Evolutionary conservation across 2,329 filamentous ascomycete species (phyloP), one percentile per base, ranked within the genome.

Genomic region (Fusarium poae): DNA sequence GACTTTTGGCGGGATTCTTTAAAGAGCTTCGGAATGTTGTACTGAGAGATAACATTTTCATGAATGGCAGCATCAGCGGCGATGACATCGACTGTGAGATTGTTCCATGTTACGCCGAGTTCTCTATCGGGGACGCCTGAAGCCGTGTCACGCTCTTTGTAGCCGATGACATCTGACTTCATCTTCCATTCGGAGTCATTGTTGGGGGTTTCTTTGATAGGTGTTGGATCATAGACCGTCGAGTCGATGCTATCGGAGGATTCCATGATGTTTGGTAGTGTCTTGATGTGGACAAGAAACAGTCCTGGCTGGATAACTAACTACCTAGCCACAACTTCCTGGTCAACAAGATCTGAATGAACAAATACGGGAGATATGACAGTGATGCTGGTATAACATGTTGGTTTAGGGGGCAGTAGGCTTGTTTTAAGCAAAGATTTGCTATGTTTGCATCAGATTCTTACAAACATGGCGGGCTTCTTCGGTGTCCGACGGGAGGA

Each of bases 51-150:
- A 49, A 91, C 84, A 50, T 91, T 88, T 70, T 92, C 89, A 66
- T 91, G 88, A 32, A 91, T 81, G 12, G 88, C 86, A 3, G 89
- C 86, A 29, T 89, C 87, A 16, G 88, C 80, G 29, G 86, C 85
- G 74, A 87, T 80, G 18, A 86, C 90, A 54, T 88, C 83, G 20
- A 92, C 89, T 0, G 82, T 90, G 46, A 92, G 80, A 57, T 88
- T 82, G 67, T 86, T 82, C 87, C 89, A 92, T 2, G 89, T 87
- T 0, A 92, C 82, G 25, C 90, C 90, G 5, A 91, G 82, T 71
- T 84, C 79, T 37, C 84, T 81, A 11, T 79, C 75, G 29, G 82
- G 84, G 61, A 83, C 79, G 4, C 82, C 82, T 6, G 84, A 84
- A 5, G 79, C 78, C 20, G 79, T 72, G 20, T 85, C 81, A 15